These are phyloP conservation scores for Clavispora phyllophila DNA, from an alignment of 805 yeast genomes.

Conservation along the genomic window DNA sequence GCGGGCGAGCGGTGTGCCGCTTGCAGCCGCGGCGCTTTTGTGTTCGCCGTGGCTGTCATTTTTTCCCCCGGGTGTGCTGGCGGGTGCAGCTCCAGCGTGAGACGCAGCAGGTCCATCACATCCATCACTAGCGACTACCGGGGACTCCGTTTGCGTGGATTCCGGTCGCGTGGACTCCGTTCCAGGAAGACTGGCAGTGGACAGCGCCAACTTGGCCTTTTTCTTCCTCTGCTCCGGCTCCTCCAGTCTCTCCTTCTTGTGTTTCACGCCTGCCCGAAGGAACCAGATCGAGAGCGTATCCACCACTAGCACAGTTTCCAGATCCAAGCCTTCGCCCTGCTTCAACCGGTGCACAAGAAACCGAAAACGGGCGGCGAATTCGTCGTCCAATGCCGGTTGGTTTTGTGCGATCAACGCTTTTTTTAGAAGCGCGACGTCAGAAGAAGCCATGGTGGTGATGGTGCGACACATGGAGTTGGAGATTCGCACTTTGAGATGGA, in stretches of 20 bases:
- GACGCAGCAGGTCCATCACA: too few relatives aligned
- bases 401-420: neutral
- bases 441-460: neutral
- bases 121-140: too few relatives aligned
- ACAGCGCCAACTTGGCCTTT: neutral
- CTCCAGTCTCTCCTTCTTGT: conserved; percentile 7
- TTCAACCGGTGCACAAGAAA: neutral
- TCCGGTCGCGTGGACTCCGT: too few relatives aligned
- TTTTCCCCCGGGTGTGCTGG: too few relatives aligned
- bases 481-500: neutral
- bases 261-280: conserved; percentile 37
- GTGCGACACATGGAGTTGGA: neutral
- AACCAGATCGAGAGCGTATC: conserved; percentile 68
- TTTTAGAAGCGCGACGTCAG: neutral
- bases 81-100: too few relatives aligned
- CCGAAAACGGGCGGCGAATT: neutral
- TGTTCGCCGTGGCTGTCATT: too few relatives aligned
- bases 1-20: neutral
- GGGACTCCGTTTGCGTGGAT: too few relatives aligned
- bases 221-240: too few relatives aligned
- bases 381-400: neutral
- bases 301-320: conserved; percentile 11
- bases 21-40: too few relatives aligned
- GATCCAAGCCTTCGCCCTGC: conserved; percentile 2
- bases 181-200: too few relatives aligned